Evolutionary conservation across 2,329 filamentous ascomycete genomes (phyloP).

Genomic region (Stagonosporopsis tanaceti): DNA sequence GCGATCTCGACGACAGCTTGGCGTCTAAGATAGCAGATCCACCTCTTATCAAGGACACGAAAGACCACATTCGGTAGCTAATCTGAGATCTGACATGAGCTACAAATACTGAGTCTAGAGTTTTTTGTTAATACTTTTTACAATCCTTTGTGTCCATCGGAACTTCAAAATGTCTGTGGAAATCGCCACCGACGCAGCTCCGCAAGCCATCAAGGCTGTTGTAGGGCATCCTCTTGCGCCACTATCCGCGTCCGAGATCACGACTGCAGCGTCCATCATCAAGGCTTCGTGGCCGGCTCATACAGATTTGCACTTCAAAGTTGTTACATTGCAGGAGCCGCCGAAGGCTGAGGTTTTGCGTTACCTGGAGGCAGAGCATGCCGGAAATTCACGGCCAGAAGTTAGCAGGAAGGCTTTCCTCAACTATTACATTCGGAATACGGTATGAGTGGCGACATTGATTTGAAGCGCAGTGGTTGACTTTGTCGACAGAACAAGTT

Average conservation of each 20-base stretch:
- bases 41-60: conserved; percentile 15
- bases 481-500: conserved; percentile 62
- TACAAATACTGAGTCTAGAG: conserved; percentile 8
- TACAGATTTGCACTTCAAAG: conserved; percentile 69
- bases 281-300: conserved; percentile 63
- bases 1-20: conserved; percentile 24
- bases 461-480: conserved; percentile 1
- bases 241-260: conserved; percentile 65
- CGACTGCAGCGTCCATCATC: conserved; percentile 59
- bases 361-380: conserved; percentile 70
- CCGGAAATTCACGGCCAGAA: conserved; percentile 59
- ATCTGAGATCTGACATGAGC: conserved; percentile 8
- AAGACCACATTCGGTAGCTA: conserved; percentile 13
- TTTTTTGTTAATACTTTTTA: neutral
- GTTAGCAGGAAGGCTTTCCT: conserved; percentile 63
- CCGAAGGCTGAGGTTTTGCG: conserved; percentile 65
- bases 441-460: conserved; percentile 53
- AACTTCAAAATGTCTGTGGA: conserved; percentile 40
- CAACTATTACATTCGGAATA: conserved; percentile 67
- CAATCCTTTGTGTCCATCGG: conserved; percentile 1
- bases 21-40: conserved; percentile 19
- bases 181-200: conserved; percentile 32
- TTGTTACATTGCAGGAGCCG: conserved; percentile 71
- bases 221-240: conserved; percentile 67
- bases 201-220: conserved; percentile 32